Evolutionary conservation across 2,329 filamentous ascomycete species (phyloP).

Genomic region (Alternaria alternata): DNA sequence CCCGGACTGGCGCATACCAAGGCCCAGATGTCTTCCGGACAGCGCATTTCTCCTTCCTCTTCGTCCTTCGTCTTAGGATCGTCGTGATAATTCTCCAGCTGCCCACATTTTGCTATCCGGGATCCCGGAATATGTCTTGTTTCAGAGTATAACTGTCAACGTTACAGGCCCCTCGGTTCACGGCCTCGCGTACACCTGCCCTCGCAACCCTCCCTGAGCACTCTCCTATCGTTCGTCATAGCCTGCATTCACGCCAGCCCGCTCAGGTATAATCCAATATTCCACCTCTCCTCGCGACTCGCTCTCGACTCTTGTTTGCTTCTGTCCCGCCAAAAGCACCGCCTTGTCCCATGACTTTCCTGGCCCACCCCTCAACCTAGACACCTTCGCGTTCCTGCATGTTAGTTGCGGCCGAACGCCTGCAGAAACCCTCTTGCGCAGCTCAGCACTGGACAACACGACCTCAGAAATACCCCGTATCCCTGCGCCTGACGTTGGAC

Average conservation of each 20-base stretch:
- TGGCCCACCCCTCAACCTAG: constrained; percentile 1
- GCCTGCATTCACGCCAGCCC: constrained; percentile 23
- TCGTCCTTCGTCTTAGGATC: not conserved
- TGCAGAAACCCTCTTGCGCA: not conserved
- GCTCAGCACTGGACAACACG: not conserved
- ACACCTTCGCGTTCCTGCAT: not conserved
- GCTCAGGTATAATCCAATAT: constrained; percentile 24
- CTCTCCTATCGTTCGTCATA: constrained; percentile 25
- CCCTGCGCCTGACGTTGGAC: not conserved
- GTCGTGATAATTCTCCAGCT: not conserved
- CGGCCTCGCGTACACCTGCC: constrained; percentile 23
- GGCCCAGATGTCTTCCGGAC: constrained; percentile 2
- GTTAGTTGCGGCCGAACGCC: not conserved
- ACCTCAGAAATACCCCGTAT: not conserved
- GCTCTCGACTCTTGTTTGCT: not conserved
- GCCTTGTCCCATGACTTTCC: constrained; percentile 3
- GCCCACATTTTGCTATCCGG: not conserved
- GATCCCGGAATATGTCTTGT: constrained; percentile 4
- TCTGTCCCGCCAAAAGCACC: constrained; percentile 4
- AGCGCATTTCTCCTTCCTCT: not conserved
- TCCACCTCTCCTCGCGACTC: constrained; percentile 18
- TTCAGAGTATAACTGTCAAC: constrained; percentile 10
- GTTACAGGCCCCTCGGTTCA: constrained; percentile 13
- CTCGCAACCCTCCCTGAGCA: constrained; percentile 10
- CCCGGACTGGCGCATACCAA: constrained; percentile 17